phyloP scores from a whole-genome alignment of 2,329 filamentous ascomycete species.

The Dryadomyces quercivorus region DNA sequence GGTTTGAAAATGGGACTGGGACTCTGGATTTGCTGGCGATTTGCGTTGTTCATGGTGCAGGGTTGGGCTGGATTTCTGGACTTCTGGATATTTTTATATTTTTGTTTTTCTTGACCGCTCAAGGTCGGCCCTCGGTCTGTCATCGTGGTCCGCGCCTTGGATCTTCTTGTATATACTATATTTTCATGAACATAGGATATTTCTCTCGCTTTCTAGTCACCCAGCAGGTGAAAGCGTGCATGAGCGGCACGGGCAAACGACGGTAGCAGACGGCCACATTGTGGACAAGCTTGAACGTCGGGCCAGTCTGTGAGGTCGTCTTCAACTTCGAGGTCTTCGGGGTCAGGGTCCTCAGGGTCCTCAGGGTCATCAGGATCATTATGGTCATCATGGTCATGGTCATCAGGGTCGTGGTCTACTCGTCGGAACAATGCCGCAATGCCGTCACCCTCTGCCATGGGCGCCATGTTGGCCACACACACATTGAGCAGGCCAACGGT shows the following conservation, averaged over 20 bases:
- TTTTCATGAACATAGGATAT: no score
- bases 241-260: neutral
- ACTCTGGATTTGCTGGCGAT: no score
- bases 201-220: neutral
- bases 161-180: neutral
- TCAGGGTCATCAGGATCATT: neutral
- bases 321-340: neutral
- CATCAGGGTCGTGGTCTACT: neutral
- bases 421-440: neutral
- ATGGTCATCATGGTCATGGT: neutral
- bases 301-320: neutral
- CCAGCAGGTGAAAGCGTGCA: neutral
- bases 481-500: constrained; percentile 75
- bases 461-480: constrained; percentile 69
- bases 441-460: constrained; percentile 20
- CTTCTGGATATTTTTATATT: no score
- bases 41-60: no score
- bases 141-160: no score
- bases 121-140: no score
- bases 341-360: neutral
- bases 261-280: neutral
- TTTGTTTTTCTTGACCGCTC: no score
- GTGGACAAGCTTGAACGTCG: neutral
- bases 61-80: no score
- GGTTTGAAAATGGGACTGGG: no score